Evolutionary conservation across 2,329 filamentous ascomycete species (phyloP).

Genomic region (Trichoderma atroviride): DNA sequence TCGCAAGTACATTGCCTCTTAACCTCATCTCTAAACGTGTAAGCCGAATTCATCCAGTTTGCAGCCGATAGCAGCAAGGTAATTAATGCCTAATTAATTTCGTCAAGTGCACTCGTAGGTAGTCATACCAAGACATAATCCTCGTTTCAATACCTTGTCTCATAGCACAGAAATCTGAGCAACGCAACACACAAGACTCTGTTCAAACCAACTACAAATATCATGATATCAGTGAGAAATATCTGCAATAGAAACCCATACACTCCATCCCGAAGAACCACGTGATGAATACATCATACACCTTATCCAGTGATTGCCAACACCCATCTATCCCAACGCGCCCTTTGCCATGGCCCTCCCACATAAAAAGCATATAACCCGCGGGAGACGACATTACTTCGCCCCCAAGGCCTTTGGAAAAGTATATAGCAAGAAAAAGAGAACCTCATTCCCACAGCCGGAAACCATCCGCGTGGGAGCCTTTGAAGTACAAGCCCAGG

Average conservation of each 20-base stretch:
- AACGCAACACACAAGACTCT: background rate
- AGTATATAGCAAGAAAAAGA: conserved; percentile 24
- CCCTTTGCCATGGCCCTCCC: conserved; percentile 20
- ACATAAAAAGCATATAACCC: conserved; percentile 13
- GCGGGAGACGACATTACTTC: background rate
- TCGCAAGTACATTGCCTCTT: background rate
- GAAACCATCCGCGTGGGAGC: conserved; percentile 2
- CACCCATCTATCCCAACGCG: conserved; percentile 25
- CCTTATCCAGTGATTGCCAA: conserved; percentile 24
- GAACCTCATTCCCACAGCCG: conserved; percentile 1
- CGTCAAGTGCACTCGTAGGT: background rate
- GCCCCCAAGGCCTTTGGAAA: conserved; percentile 2
- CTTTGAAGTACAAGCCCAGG: conserved; percentile 27
- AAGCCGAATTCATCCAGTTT: background rate
- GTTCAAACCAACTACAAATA: background rate
- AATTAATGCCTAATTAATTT: background rate
- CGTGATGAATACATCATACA: conserved; percentile 15
- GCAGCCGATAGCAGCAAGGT: background rate
- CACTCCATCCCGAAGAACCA: conserved; percentile 13
- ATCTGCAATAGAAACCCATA: background rate
- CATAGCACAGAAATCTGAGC: background rate
- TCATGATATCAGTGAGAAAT: conserved; percentile 16
- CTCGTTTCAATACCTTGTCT: background rate
- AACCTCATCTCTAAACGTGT: background rate
- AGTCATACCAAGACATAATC: background rate